Base-by-base conservation (phyloP, 2,329 filamentous ascomycete species). In the Monosporascus sp. region DNA sequence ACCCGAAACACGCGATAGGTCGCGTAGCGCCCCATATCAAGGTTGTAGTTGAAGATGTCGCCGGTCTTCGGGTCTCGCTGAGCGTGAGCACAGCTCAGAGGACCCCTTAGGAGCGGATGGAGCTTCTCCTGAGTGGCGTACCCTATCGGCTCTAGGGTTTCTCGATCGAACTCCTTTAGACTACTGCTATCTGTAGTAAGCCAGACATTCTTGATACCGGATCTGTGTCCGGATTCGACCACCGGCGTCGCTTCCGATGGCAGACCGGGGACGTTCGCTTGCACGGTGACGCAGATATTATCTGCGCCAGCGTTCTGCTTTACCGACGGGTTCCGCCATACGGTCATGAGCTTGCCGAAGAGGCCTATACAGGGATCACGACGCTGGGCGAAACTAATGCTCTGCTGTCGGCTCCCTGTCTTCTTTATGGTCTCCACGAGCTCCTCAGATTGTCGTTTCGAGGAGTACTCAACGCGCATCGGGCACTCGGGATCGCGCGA, bases 11-110 rank as follows among this genome's bases (percentile, higher is more conserved):
- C 64, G 17, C 86, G 83, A 64, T 93, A 94, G 0, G 76, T 82
- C 1, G 81, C 68, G 0, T 64, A 65, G 0, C 66, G 69, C 0
- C 83, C 84, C 18, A 89, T 66, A 0, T 83, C 77, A n/a, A 92
- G 79, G 63, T 95, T 95, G 71, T 82, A 93, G 70, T 94, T 95
- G 76, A 82, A 93, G 6, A 89, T 65, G 57, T 94, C 89, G 6
- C 90, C 89, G 0, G 85, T 91, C 0, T 71, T 68, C 0, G 86
- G 87, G 65, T 94, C 89, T 0, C 81, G 79, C 51, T 86, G 83
- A 0, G 86, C 82, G 65, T 95, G 90, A 0, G 90, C 82, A 39
- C 81, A 85, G 2, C 86, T 85, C 15, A 89, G 65, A 0, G 78
- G 80, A 0, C 90, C 90, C 14, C 74, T 81, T 14, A 95, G 76